Base-by-base conservation (phyloP, 169 alveolate species). In the Plasmodium cynomolgi region DNA sequence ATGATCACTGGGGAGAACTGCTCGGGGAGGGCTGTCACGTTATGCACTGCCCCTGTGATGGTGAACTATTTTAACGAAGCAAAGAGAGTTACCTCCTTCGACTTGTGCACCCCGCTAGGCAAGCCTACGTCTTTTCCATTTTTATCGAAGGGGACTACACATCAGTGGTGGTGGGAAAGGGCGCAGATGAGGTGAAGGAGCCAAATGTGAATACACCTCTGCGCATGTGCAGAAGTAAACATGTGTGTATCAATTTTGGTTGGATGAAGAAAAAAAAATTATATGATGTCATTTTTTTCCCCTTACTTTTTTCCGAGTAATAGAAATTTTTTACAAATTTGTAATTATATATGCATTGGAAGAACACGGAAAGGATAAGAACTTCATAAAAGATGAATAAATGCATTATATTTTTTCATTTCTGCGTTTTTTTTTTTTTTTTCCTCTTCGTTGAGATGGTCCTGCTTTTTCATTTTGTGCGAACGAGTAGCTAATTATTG, bases 321-420 rank as follows among this genome's bases (percentile, higher is more conserved):
- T 73, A 71, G 68, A 82, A 58, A 56, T 84, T 71, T 11, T 81
- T 82, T 58, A 62, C 73, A 8, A 95, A 80, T 26, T 92, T 96
- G 88, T 93, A 88, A 74, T 92, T 91, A 84, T 88, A 86, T 71
- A 91, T 84, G 83, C 92, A 95, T 71, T 80, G 95, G 84, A 50
- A 47, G 39, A 83, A 85, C 50, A 95, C 68, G 91, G 92, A 50
- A 15, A 73, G 62, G 33, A 84, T 82, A 50, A 33, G 73, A 23
- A 86, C 37, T 62, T 29, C 72, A 86, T 68, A 86, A 13, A 82
- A 11, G 71, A 81, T 73, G 50, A 58, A 81, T 84, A 29, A 74
- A 37, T 68, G 84, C 81, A 72, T 58, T 82, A 8, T 56, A 50
- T n/a, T n/a, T 17, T 50, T 62, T 58, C 94, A 84, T 74, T 68